phyloP scores from a whole-genome alignment of 2,329 filamentous ascomycete species.

The Cadophora sp. region DNA sequence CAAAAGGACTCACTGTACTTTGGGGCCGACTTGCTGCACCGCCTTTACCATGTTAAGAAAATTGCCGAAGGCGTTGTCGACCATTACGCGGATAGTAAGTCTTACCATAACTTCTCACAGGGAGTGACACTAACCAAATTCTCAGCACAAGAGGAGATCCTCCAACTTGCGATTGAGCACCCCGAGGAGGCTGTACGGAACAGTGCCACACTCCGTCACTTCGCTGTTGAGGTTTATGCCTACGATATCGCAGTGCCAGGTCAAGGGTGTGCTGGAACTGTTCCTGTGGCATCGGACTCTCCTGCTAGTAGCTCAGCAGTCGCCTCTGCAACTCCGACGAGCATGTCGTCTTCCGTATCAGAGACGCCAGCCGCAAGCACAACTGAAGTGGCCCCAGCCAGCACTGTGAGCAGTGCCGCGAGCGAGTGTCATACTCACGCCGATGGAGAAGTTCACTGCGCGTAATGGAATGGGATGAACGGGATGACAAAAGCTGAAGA shows the following conservation, averaged over 20 bases:
- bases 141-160: constrained; percentile 39
- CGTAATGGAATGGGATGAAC: constrained; percentile 30
- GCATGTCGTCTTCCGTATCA: constrained; percentile 25
- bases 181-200: constrained; percentile 54
- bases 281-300: constrained; percentile 3
- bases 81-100: constrained; percentile 62
- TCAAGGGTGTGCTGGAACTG: constrained; percentile 63
- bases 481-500: background rate
- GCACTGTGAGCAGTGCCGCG: constrained; percentile 7
- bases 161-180: constrained; percentile 18
- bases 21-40: constrained; percentile 71
- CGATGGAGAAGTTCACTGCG: constrained; percentile 50
- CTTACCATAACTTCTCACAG: constrained; percentile 58
- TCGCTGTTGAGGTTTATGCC: constrained; percentile 72
- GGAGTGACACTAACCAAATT: constrained; percentile 55
- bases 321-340: background rate
- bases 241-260: constrained; percentile 69
- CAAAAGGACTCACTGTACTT: constrained; percentile 67
- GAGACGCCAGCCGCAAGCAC: constrained; percentile 20
- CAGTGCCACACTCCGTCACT: constrained; percentile 70
- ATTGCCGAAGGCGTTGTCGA: constrained; percentile 66
- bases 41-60: constrained; percentile 66
- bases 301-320: constrained; percentile 12
- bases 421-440: constrained; percentile 52
- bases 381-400: constrained; percentile 28